These are phyloP conservation scores for Ophiobolus disseminans DNA, from an alignment of 2,329 filamentous ascomycete species.

Conservation along the genomic window DNA sequence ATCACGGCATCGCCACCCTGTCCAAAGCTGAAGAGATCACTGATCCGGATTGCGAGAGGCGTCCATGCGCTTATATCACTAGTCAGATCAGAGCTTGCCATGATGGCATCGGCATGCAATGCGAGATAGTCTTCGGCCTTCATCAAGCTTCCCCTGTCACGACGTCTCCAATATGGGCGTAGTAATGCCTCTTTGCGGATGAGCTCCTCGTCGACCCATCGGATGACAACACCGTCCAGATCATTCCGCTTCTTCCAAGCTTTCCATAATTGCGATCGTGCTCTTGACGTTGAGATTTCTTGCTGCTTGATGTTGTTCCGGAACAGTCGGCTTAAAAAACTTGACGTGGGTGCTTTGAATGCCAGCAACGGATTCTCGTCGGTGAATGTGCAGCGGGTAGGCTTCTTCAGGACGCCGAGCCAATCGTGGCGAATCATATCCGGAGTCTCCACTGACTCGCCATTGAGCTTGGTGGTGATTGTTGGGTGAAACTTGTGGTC, in stretches of 20 bases:
- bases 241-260: conserved; percentile 50
- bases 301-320: conserved; percentile 50
- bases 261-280: conserved; percentile 50
- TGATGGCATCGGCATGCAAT: conserved; percentile 57
- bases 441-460: conserved; percentile 59
- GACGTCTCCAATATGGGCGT: conserved; percentile 47
- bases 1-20: conserved; percentile 61
- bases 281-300: conserved; percentile 48
- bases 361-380: conserved; percentile 61
- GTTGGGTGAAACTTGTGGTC: conserved; percentile 51
- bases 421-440: conserved; percentile 61
- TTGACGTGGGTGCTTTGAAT: conserved; percentile 51
- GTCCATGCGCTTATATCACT: conserved; percentile 62
- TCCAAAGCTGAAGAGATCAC: conserved; percentile 60
- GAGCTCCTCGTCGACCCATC: conserved; percentile 50
- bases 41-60: conserved; percentile 59
- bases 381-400: conserved; percentile 47
- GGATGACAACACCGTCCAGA: conserved; percentile 49
- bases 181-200: conserved; percentile 46
- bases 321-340: conserved; percentile 43
- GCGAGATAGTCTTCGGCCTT: conserved; percentile 50
- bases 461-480: conserved; percentile 56
- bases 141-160: conserved; percentile 46
- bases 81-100: conserved; percentile 60
- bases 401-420: conserved; percentile 50